Evolutionary conservation across 1,284 basidiomycete genomes (phyloP), one percentile per base, ranked within the genome.

Genomic region (Dichomitus squalens): DNA sequence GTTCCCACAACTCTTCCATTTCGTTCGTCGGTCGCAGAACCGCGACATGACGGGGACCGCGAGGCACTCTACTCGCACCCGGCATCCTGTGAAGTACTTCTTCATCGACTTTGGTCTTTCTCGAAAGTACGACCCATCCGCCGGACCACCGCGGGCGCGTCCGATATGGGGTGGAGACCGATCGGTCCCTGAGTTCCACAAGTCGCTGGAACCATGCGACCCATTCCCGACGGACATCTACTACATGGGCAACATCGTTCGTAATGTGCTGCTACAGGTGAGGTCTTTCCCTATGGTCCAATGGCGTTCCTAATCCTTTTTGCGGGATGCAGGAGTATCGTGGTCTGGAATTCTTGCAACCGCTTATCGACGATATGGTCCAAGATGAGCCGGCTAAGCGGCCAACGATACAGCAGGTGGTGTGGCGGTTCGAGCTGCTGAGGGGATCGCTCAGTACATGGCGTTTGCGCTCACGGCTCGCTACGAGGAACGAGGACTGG

Each of bases 101-200:
- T 64, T 62, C 51, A 64, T 65, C 29, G 70, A 77, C 52, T 78
- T 77, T 20, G 74, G 73, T 0, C 47, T 74, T 7, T 75, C 77
- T 9, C 63, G 70, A 16, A 48, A 49, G 53, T 59, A 57, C 53
- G 14, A 51, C n/a, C 29, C 60, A 25, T 23, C 53, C 54, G 6
- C 61, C 52, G 14, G 52, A 51, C 16, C 61, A 25, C 57, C 70
- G 39, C 40, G 59, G 40, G 50, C 64, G 52, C 14, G 48, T 31
- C 59, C 60, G 1, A 58, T 64, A 12, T 20, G 50, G 9, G 66
- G 66, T 2, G 65, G 61, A 5, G 66, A 63, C 33, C 59, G 41
- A 44, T 57, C 58, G 7, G 58, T 60, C 1, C 64, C 67, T n/a
- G 64, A 69, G 41, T 66, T 65, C 40, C 52, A 52, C 12, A 4